Conservation (phyloP, 2,329 filamentous ascomycete genomes). For the Beauveria australis region DNA sequence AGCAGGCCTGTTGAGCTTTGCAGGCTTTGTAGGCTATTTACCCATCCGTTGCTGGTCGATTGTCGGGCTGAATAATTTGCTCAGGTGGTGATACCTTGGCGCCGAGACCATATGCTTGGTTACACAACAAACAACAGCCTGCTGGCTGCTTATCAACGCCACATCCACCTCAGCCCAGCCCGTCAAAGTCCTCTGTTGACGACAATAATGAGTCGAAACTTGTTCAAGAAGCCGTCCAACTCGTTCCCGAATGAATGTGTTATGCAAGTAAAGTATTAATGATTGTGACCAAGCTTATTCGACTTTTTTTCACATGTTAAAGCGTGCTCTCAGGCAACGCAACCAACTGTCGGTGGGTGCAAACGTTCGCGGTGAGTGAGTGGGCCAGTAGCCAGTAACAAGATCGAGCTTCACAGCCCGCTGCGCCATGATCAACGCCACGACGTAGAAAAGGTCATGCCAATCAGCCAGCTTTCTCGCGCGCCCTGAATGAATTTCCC, state of each 20-base stretch:
- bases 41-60: background rate
- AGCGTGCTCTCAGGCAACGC: too few species aligned
- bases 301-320: too few species aligned
- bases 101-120: background rate
- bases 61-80: background rate
- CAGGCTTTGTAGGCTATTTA: background rate
- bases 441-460: background rate
- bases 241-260: background rate
- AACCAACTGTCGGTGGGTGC: too few species aligned
- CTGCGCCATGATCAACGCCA: background rate
- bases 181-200: background rate
- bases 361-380: too few species aligned
- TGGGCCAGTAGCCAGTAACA: background rate
- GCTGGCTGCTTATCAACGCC: background rate
- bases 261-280: too few species aligned
- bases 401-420: conserved; percentile 4
- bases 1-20: background rate
- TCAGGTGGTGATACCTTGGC: background rate
- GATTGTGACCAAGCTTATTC: too few species aligned
- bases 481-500: background rate
- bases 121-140: background rate
- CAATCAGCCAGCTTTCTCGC: too few species aligned
- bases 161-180: background rate
- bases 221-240: background rate
- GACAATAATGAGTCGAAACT: background rate